These are phyloP conservation scores for Eudorina sp. DNA, from an alignment of 139 green algal species.

Conservation along the genomic window DNA sequence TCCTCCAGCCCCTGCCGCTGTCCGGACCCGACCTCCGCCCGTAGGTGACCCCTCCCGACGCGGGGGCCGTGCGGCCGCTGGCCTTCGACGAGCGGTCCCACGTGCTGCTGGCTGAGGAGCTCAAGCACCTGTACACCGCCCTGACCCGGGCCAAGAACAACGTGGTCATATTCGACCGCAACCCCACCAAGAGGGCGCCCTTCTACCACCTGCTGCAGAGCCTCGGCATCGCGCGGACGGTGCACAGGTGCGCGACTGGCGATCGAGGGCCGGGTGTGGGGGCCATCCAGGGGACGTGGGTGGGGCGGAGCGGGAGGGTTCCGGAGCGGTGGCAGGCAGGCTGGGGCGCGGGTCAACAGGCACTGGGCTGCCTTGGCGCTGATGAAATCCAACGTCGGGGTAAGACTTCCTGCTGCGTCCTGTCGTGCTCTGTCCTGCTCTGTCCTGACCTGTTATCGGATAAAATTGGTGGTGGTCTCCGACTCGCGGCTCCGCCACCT, in stretches of 20 bases:
- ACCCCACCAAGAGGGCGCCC: constrained; percentile 36
- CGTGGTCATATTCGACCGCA: constrained; percentile 63
- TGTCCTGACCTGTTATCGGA: too few species aligned
- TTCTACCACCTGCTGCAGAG: constrained; percentile 61
- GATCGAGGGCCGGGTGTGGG: neutral
- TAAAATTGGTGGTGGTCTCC: too few species aligned
- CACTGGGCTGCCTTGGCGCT: too few species aligned
- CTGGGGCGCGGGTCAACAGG: too few species aligned
- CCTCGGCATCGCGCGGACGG: constrained; percentile 46
- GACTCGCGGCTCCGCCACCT: too few species aligned
- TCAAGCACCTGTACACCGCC: constrained; percentile 89
- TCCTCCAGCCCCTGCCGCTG: too few species aligned
- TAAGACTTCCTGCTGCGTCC: too few species aligned
- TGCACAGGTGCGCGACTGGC: constrained; percentile 29
- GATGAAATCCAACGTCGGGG: too few species aligned
- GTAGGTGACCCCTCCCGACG: constrained; percentile 42
- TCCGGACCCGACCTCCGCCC: too few species aligned
- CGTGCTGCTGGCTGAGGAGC: constrained; percentile 80
- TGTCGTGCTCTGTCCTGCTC: too few species aligned
- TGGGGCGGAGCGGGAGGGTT: neutral
- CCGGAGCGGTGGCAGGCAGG: neutral
- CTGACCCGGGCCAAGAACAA: constrained; percentile 83
- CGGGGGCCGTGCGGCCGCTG: constrained; percentile 35
- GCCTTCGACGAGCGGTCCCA: constrained; percentile 44
- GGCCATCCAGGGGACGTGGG: neutral